These are phyloP conservation scores for carrot (Daucus carota) DNA, from an alignment of 129 eudicot species.

Conservation along the genomic window DNA sequence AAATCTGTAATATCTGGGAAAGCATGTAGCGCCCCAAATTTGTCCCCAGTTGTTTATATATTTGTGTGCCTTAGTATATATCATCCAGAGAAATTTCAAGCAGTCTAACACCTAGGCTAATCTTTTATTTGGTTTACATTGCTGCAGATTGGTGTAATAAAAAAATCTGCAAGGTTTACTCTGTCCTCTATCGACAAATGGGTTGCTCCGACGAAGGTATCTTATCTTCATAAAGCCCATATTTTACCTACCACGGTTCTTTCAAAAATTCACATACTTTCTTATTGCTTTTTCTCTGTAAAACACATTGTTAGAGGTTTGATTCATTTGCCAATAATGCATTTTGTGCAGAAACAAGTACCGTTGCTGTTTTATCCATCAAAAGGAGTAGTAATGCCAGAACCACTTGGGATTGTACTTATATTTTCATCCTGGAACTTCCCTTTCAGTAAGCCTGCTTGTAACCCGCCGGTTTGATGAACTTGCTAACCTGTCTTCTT, in stretches of 20 bases:
- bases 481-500: no score
- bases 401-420: slow-evolving; percentile 78
- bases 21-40: not conserved
- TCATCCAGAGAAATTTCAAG: not conserved
- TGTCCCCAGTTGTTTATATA: not conserved
- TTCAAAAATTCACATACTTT: not conserved
- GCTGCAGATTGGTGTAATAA: slow-evolving; percentile 62
- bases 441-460: slow-evolving; percentile 53
- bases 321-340: slow-evolving; percentile 4
- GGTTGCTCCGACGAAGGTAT: slow-evolving; percentile 75
- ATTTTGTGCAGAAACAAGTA: slow-evolving; percentile 41
- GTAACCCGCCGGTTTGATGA: not conserved
- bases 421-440: slow-evolving; percentile 78
- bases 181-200: slow-evolving; percentile 56
- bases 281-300: not conserved
- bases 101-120: not conserved
- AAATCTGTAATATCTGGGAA: not conserved
- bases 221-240: not conserved
- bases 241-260: not conserved
- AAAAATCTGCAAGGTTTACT: slow-evolving; percentile 48
- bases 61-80: not conserved
- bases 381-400: slow-evolving; percentile 52
- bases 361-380: slow-evolving; percentile 72
- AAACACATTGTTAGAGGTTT: not conserved
- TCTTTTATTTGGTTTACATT: not conserved